Conservation (phyloP, 805 yeast genomes). For the Metschnikowia peoriensis region DNA sequence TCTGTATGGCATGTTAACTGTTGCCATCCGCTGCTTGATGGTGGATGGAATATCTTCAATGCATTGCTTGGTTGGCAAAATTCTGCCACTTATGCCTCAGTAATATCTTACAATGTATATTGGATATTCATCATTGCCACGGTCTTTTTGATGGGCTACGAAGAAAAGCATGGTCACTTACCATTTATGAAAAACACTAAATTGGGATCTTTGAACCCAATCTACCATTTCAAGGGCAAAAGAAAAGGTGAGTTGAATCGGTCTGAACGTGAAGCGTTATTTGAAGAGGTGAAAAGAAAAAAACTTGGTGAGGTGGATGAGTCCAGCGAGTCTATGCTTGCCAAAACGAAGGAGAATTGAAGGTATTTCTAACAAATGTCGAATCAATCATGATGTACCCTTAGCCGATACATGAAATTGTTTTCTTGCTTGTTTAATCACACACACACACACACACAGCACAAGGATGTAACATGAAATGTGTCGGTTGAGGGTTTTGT, state of each 20-base stretch:
- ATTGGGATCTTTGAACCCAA: constrained; percentile 60
- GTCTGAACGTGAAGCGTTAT: constrained; percentile 53
- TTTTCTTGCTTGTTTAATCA: neutral
- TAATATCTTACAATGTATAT: constrained; percentile 81
- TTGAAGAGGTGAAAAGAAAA: constrained; percentile 30
- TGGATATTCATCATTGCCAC: constrained; percentile 69
- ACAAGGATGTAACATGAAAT: neutral
- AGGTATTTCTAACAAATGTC: too few relatives aligned
- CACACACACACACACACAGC: constrained; percentile 13
- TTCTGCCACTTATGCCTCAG: constrained; percentile 91
- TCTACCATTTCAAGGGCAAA: constrained; percentile 68
- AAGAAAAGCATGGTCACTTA: constrained; percentile 81
- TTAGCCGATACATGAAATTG: neutral
- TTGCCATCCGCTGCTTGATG: constrained; percentile 88
- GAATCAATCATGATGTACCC: neutral
- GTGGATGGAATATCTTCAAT: constrained; percentile 97
- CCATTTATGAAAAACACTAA: constrained; percentile 52
- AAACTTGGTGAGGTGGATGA: constrained; percentile 14
- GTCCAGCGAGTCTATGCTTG: constrained; percentile 10
- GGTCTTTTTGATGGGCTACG: constrained; percentile 64
- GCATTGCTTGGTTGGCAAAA: constrained; percentile 97
- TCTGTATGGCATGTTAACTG: constrained; percentile 97
- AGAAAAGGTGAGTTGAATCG: constrained; percentile 55
- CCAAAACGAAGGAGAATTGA: constrained; percentile 3
- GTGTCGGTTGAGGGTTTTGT: neutral